Evolutionary conservation across 2,329 filamentous ascomycete genomes (phyloP), one percentile per base, ranked within the genome.

Genomic region (Bertia moriformis): DNA sequence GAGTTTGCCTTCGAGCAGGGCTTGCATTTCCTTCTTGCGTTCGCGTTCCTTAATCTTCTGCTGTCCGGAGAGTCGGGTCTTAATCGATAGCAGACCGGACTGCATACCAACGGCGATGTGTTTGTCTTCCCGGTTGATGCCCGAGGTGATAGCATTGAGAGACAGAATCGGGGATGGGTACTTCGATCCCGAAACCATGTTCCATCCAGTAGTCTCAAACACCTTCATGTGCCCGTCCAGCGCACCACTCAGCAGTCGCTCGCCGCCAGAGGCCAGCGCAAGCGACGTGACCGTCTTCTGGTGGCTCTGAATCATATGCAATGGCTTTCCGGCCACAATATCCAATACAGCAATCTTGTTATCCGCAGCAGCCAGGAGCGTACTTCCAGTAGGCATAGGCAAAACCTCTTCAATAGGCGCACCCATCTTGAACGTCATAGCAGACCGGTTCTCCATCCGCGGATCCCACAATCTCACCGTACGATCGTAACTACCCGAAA

Each of bases 181-280:
- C 61, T 96, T 98, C 43, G 83, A 77, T 39, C 85, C 89, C 29
- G 85, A 82, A n/a, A 96, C 88, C 4, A 96, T 84, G 54, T 95
- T 94, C 91, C 91, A 98, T 38, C 76, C 80, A 1, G 78, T 79
- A 1, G 88, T 95, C 61, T 96, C 89, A 51, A 93, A 96, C 29
- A 98, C 77, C 62, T 98, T 98, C 62, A 96, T 79, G 59, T 96
- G 91, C 7, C 91, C 93, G 57, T 98, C 91, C 36, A 98, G 69
- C 15, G 81, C 87, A 58, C 87, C 91, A 46, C 81, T 88, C 40
- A 98, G 73, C 41, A 98, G 69, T 38, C 91, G 76, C 38, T 76
- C 76, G 37, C 83, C 84, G 48, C 83, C 75, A 35, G 85, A 88
- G 4, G 87, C 88, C 22, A 93, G 65, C 39, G 81, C 79, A 40